A percentile compares a stretch with the other conserved stretches of the same genome.
phyloP scores from a whole-genome alignment of 1,284 basidiomycete species.

The Coniferiporia weirii region DNA sequence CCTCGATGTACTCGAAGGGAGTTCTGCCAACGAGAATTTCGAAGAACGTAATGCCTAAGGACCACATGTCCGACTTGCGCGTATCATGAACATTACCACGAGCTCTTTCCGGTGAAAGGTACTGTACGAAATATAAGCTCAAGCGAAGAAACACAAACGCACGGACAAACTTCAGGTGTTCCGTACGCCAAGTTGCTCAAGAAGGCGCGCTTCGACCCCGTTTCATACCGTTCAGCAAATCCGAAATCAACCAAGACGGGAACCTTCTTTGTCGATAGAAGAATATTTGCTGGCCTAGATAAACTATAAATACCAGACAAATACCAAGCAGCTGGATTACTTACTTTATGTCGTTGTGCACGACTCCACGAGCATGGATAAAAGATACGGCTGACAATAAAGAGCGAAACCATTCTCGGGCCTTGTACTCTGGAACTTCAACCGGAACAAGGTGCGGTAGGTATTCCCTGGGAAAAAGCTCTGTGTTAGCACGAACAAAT shows the following conservation, averaged over 20 bases:
- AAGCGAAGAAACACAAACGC: not conserved
- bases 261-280: slow-evolving; percentile 66
- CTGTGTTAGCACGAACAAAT: not conserved
- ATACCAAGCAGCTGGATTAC: slow-evolving; percentile 25
- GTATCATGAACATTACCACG: slow-evolving; percentile 85
- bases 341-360: slow-evolving; percentile 94
- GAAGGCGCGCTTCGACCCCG: slow-evolving; percentile 59
- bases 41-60: slow-evolving; percentile 88
- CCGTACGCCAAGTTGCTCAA: slow-evolving; percentile 82
- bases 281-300: slow-evolving; percentile 78
- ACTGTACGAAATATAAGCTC: slow-evolving; percentile 40
- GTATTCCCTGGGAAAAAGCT: slow-evolving; percentile 49
- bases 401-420: slow-evolving; percentile 80
- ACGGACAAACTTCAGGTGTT: slow-evolving; percentile 69
- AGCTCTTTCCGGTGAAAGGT: slow-evolving; percentile 85
- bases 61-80: slow-evolving; percentile 89
- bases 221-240: slow-evolving; percentile 80
- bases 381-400: slow-evolving; percentile 87
- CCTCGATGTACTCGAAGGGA: slow-evolving; percentile 82
- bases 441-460: slow-evolving; percentile 78
- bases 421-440: slow-evolving; percentile 70
- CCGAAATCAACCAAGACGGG: slow-evolving; percentile 91
- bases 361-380: slow-evolving; percentile 80
- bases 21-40: slow-evolving; percentile 88
- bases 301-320: not conserved